Conservation (phyloP, 768 basidiomycete genomes). For the Auricularia sp. region DNA sequence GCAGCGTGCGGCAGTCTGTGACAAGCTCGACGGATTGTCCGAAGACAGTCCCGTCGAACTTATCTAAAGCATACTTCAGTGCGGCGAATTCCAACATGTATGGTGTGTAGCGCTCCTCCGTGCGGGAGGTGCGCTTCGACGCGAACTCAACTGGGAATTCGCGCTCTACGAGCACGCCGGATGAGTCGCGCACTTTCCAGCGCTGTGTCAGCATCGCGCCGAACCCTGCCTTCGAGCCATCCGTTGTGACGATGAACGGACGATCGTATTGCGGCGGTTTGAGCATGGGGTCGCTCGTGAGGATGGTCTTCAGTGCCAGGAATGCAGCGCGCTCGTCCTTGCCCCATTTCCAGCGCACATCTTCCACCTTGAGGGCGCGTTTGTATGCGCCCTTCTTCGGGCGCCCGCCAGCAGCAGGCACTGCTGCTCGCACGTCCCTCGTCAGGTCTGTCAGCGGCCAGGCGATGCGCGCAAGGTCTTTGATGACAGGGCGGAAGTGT, state of each 20-base stretch:
- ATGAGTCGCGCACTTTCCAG: slow-evolving; percentile 9
- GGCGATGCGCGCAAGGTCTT: slow-evolving; percentile 23
- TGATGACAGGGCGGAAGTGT: slow-evolving; percentile 25
- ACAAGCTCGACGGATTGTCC: slow-evolving; percentile 18
- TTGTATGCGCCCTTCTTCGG: slow-evolving; percentile 17
- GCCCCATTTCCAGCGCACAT: slow-evolving; percentile 16
- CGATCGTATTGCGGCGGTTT: slow-evolving; percentile 20
- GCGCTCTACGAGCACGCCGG: slow-evolving; percentile 11
- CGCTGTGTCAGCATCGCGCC: slow-evolving; percentile 22
- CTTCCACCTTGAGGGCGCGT: slow-evolving; percentile 10
- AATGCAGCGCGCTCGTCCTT: slow-evolving; percentile 13
- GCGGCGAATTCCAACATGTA: too few species aligned
- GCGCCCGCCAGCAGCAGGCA: slow-evolving; percentile 3
- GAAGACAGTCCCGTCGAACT: slow-evolving; percentile 15
- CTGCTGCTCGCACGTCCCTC: slow-evolving; percentile 3
- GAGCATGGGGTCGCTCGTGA: slow-evolving; percentile 25
- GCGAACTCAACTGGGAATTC: slow-evolving; percentile 24
- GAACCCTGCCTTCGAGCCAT: slow-evolving; percentile 25
- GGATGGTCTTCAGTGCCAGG: slow-evolving; percentile 19
- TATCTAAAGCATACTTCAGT: slow-evolving; percentile 7
- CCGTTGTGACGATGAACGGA: slow-evolving; percentile 26
- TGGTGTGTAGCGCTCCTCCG: too few species aligned
- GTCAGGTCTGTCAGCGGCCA: slow-evolving; percentile 23
- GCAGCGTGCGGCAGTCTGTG: slow-evolving; percentile 28
- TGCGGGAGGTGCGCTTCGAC: slow-evolving; percentile 12